Evolutionary conservation across 345 rosid genomes (phyloP).

Genomic region (Raphanus sativus): DNA sequence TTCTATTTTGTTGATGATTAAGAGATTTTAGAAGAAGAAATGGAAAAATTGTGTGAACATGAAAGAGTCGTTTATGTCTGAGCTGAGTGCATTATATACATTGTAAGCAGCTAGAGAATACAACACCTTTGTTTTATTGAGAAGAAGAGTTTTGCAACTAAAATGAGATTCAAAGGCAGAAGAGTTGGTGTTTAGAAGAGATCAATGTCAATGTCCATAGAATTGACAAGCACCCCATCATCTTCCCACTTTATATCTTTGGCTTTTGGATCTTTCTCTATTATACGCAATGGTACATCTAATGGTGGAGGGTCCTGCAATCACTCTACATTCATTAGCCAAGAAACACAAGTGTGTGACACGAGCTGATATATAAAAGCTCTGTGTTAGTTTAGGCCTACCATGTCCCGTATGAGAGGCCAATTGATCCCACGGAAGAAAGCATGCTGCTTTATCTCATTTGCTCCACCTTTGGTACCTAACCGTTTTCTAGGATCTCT

Average conservation of each 20-base stretch:
- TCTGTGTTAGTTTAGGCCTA: slow-evolving; percentile 24
- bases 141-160: slow-evolving; percentile 12
- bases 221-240: slow-evolving; percentile 65
- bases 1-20: neutral
- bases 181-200: slow-evolving; percentile 49
- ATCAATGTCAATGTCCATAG: slow-evolving; percentile 64
- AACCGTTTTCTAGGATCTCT: slow-evolving; percentile 72
- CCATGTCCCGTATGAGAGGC: slow-evolving; percentile 96
- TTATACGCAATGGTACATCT: slow-evolving; percentile 59
- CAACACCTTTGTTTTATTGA: slow-evolving; percentile 23
- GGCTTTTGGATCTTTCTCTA: slow-evolving; percentile 56
- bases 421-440: slow-evolving; percentile 88
- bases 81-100: neutral
- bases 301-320: slow-evolving; percentile 77
- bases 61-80: neutral
- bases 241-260: slow-evolving; percentile 81
- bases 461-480: slow-evolving; percentile 80
- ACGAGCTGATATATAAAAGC: neutral
- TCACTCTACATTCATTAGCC: neutral
- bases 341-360: neutral
- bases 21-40: neutral
- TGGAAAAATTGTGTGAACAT: neutral
- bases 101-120: slow-evolving; percentile 1
- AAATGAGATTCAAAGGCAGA: neutral
- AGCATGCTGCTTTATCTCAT: slow-evolving; percentile 85